These are phyloP conservation scores for Amauroascus niger DNA, from an alignment of 2,329 filamentous ascomycete species.

Conservation along the genomic window DNA sequence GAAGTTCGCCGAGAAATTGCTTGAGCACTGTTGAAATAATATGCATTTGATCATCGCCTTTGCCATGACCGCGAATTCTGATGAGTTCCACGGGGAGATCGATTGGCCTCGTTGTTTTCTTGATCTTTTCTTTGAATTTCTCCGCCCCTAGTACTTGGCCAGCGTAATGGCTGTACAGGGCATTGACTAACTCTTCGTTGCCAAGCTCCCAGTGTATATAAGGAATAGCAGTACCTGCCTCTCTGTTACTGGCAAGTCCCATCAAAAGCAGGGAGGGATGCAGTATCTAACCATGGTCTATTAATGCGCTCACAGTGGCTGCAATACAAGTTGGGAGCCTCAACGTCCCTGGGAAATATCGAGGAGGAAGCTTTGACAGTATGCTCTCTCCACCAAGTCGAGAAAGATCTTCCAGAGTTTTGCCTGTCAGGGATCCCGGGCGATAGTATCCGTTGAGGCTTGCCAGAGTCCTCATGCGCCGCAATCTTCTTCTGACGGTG, in stretches of 20 bases:
- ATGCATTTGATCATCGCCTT: conserved; percentile 22
- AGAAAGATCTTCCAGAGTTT: conserved; percentile 32
- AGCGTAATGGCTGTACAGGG: conserved; percentile 36
- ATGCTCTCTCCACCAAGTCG: conserved; percentile 37
- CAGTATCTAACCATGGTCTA: conserved; percentile 26
- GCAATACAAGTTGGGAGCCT: conserved; percentile 38
- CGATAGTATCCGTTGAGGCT: conserved; percentile 23
- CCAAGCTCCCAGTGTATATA: conserved; percentile 31
- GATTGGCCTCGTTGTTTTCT: conserved; percentile 28
- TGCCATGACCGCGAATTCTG: conserved; percentile 5
- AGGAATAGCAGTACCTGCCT: conserved; percentile 23
- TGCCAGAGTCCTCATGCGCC: conserved; percentile 34
- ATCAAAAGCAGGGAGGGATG: background rate
- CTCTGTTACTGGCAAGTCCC: background rate
- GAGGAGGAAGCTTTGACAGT: conserved; percentile 27
- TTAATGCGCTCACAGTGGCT: conserved; percentile 32
- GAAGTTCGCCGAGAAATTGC: conserved; percentile 30
- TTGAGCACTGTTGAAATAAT: conserved; percentile 31
- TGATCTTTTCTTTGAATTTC: conserved; percentile 27
- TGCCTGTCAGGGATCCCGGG: conserved; percentile 31
- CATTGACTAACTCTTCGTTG: conserved; percentile 27
- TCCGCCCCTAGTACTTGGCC: conserved; percentile 31
- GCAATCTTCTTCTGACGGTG: conserved; percentile 22
- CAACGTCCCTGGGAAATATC: conserved; percentile 32
- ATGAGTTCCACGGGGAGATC: conserved; percentile 22